Base-by-base conservation (phyloP, 345 rosid genomes). In the Turritis glabra region DNA sequence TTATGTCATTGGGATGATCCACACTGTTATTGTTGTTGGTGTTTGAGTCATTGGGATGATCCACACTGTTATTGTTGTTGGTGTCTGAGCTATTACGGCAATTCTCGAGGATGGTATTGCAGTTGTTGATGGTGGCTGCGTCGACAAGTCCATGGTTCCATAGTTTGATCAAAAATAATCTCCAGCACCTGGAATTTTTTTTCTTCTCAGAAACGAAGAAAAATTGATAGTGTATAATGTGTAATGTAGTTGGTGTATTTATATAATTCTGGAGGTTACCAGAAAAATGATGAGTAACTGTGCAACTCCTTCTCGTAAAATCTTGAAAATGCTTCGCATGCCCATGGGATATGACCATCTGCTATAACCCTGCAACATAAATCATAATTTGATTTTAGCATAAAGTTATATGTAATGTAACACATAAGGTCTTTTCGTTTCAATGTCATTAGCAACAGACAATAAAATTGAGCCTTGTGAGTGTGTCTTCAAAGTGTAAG, bases 291-390 rank as follows among this genome's bases (percentile, higher is more conserved):
- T 14, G 94, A 84, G 57, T 81, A 73, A 47, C 17, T 27, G 15
- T 82, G 70, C 71, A 96, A 87, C 35, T 85, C 83, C 57, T 69
- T 81, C 50, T 88, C 80, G 71, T 92, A 90, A 76, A 82, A 82
- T 69, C 84, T 85, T 32, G 97, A 83, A 80, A 96, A 90, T 5
- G 95, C 97, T 73, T 92, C 98, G 3, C 97, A 96, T 25, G 95
- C 96, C 99, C 98, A 92, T 7, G 98, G 83, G 51, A 96, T 85
- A 27, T 92, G 99, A 58, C 97, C 93, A 77, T 96, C 99, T 5
- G 97, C 98, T 55, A 88, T 73, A n/a, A 96, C 91, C 75, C 97
- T 96, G 85, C 69, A 70, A 79, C 48, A 48, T 22, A 19, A 14
- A 21, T 53, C 32, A 33, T 50, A 3, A 23, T n/a, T 5, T 47